A percentile compares a stretch with the other conserved stretches of the same genome.
Evolutionary conservation across 2,329 filamentous ascomycete genomes (phyloP).

Genomic region (Stagonosporopsis chrysanthemi): DNA sequence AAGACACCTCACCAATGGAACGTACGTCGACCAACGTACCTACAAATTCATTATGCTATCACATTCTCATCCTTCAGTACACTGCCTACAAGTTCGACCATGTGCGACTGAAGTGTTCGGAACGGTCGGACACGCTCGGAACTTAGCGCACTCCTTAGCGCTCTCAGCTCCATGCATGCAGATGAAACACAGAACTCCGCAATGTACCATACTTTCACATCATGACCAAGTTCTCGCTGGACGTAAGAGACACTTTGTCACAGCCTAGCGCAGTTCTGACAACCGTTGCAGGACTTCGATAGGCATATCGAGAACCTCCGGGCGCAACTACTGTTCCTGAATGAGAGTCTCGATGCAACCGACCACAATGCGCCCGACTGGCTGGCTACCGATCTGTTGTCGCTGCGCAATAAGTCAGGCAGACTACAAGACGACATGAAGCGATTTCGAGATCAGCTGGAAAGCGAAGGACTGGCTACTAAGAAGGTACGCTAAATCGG

Average conservation of each 20-base stretch:
- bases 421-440: conserved; percentile 47
- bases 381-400: conserved; percentile 46
- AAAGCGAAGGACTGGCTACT: conserved; percentile 34
- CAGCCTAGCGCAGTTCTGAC: conserved; percentile 20
- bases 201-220: conserved; percentile 16
- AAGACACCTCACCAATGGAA: neutral
- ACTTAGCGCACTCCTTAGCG: conserved; percentile 10
- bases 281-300: conserved; percentile 40
- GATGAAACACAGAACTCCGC: conserved; percentile 16
- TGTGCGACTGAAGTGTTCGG: neutral
- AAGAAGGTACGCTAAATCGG: conserved; percentile 28
- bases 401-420: conserved; percentile 42
- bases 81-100: too few relatives aligned
- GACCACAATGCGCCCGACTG: conserved; percentile 47
- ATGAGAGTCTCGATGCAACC: conserved; percentile 42
- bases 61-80: neutral
- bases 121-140: conserved; percentile 21
- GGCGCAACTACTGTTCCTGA: conserved; percentile 40
- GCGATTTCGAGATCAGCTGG: conserved; percentile 40
- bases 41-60: neutral
- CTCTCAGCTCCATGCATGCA: conserved; percentile 8
- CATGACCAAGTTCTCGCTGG: conserved; percentile 39
- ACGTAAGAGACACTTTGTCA: conserved; percentile 29
- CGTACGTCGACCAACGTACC: neutral
- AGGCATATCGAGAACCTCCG: conserved; percentile 42